Base-by-base conservation (phyloP, 1,139 yeast species). In the Kluyveromyces marxianus region DNA sequence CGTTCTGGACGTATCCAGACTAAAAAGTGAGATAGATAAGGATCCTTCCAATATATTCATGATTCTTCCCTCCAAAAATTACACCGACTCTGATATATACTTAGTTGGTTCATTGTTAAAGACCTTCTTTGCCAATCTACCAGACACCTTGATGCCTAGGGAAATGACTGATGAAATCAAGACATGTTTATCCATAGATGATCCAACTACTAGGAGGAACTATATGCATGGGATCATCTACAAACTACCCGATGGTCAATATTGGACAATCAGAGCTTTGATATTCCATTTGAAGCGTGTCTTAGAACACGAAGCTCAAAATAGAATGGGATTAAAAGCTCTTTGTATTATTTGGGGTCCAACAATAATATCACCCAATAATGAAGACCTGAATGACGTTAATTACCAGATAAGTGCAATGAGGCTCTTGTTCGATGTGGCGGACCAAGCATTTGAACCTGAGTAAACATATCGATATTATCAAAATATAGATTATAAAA, bases 271-370 rank as follows among this genome's bases (percentile, higher is more conserved):
- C 55, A 72, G 97, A 56, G 79, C 88, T 35, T 70, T 92, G 52
- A 71, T 89, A 3, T 87, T 90, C 72, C 98, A 92, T 64, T 75
- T 92, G 54, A 81, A 84, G 55, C 77, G 83, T 45, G 83, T 92
- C 6, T 80, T 84, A 31, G 75, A 77, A 27, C 74, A 81, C 49
- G 83, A 81, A 58, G 71, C 74, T 10, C 59, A 68, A 34, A 88
- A 88, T 60, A 74, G 94, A 60, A 92, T 92, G 98, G 80, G 81
- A 41, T 73, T 81, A 45, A 83, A 81, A 58, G 82, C 83, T 48
- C 67, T 90, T 56, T 84, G 95, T 40, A 85, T 85, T 42, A 88
- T 90, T 44, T 92, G 98, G 97, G 97, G 97, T 0, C 96, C 96
- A 8, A 87, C 88, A 2, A 68, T 92, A 43, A 75, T 92, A 62